These are phyloP conservation scores for Phytopythium litorale DNA, from an alignment of 352 stramenopile species.

Conservation along the genomic window DNA sequence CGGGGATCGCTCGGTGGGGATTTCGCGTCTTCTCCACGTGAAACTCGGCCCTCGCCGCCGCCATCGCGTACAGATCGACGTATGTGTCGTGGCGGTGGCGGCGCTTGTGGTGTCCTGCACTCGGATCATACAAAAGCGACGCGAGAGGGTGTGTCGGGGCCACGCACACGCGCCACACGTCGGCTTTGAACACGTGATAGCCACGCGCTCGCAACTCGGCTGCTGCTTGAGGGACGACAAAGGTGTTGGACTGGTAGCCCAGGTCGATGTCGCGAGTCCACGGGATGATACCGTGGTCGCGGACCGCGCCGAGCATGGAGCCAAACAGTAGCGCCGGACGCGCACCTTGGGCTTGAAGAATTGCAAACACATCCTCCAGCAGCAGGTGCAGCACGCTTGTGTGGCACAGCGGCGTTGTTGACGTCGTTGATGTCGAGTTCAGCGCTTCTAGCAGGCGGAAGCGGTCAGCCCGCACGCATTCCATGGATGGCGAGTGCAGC, in stretches of 20 bases:
- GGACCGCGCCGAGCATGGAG: slow-evolving; percentile 43
- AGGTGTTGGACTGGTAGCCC: neutral
- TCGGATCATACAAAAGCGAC: slow-evolving; percentile 22
- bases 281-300: slow-evolving; percentile 38
- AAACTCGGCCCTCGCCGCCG: slow-evolving; percentile 7
- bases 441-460: neutral
- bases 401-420: slow-evolving; percentile 20
- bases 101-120: slow-evolving; percentile 4
- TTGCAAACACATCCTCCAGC: slow-evolving; percentile 41
- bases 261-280: slow-evolving; percentile 54
- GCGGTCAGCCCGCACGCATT: neutral
- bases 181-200: slow-evolving; percentile 44
- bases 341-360: slow-evolving; percentile 18
- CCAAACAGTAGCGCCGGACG: slow-evolving; percentile 36
- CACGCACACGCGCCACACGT: slow-evolving; percentile 37
- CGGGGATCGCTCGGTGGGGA: slow-evolving; percentile 2
- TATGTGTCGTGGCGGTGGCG: slow-evolving; percentile 18
- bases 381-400: slow-evolving; percentile 48
- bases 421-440: too few species aligned
- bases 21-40: neutral
- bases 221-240: slow-evolving; percentile 10
- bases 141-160: slow-evolving; percentile 37
- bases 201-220: slow-evolving; percentile 21
- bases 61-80: slow-evolving; percentile 30
- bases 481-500: neutral